Percentiles rank a stretch among this genome's conserved stretches.
Conservation (phyloP, 2,329 filamentous ascomycete genomes). For the Orbilia blumenaviensis region DNA sequence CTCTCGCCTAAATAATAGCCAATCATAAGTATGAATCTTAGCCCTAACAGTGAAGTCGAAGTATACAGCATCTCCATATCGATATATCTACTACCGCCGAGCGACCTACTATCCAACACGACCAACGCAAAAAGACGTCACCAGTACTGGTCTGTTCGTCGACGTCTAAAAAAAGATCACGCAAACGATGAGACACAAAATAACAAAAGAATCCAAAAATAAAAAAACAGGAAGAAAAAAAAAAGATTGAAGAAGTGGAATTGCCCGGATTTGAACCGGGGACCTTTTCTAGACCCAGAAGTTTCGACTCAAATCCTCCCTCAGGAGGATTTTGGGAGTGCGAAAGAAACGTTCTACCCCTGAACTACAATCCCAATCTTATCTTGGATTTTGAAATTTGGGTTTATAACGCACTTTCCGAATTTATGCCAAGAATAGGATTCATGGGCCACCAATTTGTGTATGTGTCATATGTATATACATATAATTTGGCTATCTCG, state of each 20-base stretch:
- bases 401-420: not conserved
- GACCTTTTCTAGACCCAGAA: conserved; percentile 50
- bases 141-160: not conserved
- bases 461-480: not conserved
- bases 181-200: not conserved
- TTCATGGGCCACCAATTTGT: not conserved
- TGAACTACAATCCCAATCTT: conserved; percentile 52
- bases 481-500: no score
- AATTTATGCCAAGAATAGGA: not conserved
- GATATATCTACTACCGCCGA: not conserved
- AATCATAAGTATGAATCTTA: no score
- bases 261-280: conserved; percentile 51
- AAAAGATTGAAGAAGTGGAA: conserved; percentile 27
- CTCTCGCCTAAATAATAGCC: no score
- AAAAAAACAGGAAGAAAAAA: conserved; percentile 7
- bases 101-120: not conserved
- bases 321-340: conserved; percentile 27
- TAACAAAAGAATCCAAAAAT: not conserved
- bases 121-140: not conserved
- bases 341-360: conserved; percentile 54
- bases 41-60: no score
- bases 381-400: not conserved
- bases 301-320: conserved; percentile 42
- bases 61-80: not conserved
- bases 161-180: not conserved